Evolutionary conservation across 768 basidiomycete genomes (phyloP), one percentile per base, ranked within the genome.

Genomic region (Pholiota microspora): DNA sequence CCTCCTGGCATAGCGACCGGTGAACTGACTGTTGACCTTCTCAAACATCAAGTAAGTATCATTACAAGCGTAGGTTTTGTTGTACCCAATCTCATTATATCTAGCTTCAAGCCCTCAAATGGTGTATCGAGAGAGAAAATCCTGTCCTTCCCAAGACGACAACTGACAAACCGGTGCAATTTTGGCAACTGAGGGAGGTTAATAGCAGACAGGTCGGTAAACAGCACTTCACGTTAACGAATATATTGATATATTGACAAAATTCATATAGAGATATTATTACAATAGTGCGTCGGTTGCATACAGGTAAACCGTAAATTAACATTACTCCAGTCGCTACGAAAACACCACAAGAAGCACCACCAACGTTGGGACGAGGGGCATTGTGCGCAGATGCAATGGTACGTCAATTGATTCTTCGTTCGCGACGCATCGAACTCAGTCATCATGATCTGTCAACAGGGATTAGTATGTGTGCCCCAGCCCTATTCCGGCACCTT

Each of bases 371-470:
- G 18, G 92, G 92, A 8, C 75, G 86, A 62, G 94, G 94, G n/a
- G 94, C 91, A 2, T 73, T 96, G 47, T 84, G 89, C 53, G 94
- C 88, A 0, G 94, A 96, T 70, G 89, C 90, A 35, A 97, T 97
- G 94, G 94, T 77, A 50, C 51, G 56, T 45, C 46, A 34, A 52
- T 15, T 40, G 25, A 27, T 40, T 48, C 34, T 51, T 23, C 24
- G 25, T 27, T 7, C 15, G 0, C 29, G 16, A 16, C 51, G 12
- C 45, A 21, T 27, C 34, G 34, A 35, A 35, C 35, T 47, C 35
- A 34, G 40, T 18, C n/a, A n/a, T n/a, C n/a, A n/a, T 53, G 9
- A 49, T 47, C 49, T 55, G 16, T 45, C 16, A 45, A 16, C 23
- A 80, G 78, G 78, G 78, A 28, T 67, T 80, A 68, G 77, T 77